phyloP scores from a whole-genome alignment of 2,329 filamentous ascomycete genomes.

The Xylaria sp. region DNA sequence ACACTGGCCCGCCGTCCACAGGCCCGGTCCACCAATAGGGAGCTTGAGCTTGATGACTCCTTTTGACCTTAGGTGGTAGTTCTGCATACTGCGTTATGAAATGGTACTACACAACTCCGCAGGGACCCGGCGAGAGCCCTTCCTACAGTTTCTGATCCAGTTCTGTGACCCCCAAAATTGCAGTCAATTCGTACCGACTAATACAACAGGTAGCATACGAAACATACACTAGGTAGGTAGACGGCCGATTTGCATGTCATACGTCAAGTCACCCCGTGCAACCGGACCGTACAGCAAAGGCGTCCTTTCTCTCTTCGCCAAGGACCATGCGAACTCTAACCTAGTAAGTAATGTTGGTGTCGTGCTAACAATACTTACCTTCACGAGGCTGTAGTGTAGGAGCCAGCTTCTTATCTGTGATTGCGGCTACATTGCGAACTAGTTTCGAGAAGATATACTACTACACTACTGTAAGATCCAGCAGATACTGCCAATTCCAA shows the following conservation, averaged over 20 bases:
- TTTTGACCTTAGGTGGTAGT: conserved; percentile 15
- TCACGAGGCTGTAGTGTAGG: background rate
- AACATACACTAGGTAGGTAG: background rate
- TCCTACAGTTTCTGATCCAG: background rate
- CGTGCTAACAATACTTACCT: background rate
- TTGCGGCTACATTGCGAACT: background rate
- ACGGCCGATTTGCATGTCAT: conserved; percentile 17
- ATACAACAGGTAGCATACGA: background rate
- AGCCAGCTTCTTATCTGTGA: conserved; percentile 4
- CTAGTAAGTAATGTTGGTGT: background rate
- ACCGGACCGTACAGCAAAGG: conserved; percentile 6
- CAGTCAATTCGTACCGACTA: background rate
- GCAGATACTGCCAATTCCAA: background rate
- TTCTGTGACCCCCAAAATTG: background rate
- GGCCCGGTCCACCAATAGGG: conserved; percentile 20
- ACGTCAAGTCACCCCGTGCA: conserved; percentile 28
- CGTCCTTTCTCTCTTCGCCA: conserved; percentile 17
- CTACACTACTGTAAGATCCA: no score
- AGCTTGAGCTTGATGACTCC: conserved; percentile 18
- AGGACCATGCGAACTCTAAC: background rate
- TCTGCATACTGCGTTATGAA: conserved; percentile 22
- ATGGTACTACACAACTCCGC: conserved; percentile 22
- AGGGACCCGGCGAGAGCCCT: conserved; percentile 22
- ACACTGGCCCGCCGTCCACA: background rate
- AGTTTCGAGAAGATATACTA: background rate